Conservation (phyloP, 345 rosid genomes). For the Camelina neglecta region DNA sequence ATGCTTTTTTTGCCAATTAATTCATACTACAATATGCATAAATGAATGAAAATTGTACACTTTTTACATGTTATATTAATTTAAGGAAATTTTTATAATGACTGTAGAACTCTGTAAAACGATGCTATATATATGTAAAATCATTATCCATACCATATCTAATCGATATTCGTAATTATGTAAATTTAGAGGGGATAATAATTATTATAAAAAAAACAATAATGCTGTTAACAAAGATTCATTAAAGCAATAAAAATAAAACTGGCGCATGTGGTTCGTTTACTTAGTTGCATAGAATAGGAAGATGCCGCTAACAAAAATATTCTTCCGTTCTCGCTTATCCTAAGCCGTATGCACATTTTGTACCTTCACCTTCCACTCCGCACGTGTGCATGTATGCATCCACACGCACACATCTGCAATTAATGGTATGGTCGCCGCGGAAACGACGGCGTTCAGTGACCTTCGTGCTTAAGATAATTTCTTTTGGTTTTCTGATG, state of each 20-base stretch:
- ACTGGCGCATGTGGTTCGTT: slow-evolving; percentile 37
- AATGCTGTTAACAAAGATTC: not conserved
- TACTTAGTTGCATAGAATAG: slow-evolving; percentile 24
- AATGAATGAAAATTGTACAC: not conserved
- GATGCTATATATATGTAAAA: not conserved
- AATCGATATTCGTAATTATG: not conserved
- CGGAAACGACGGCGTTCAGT: slow-evolving; percentile 26
- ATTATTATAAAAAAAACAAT: not conserved
- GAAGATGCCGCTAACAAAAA: slow-evolving; percentile 14
- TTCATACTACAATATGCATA: not conserved
- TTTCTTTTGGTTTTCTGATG: not conserved
- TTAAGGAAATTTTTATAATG: too few relatives aligned
- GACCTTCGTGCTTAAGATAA: slow-evolving; percentile 37
- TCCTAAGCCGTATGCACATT: slow-evolving; percentile 38
- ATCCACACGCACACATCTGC: slow-evolving; percentile 26
- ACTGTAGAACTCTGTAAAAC: not conserved
- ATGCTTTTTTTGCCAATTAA: not conserved
- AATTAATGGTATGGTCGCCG: slow-evolving; percentile 1
- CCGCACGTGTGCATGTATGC: slow-evolving; percentile 34
- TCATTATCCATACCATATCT: not conserved
- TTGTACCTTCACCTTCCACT: slow-evolving; percentile 25
- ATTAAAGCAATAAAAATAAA: not conserved
- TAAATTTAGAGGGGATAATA: too few relatives aligned
- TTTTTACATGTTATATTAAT: too few relatives aligned
- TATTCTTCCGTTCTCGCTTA: slow-evolving; percentile 34